Base-by-base conservation (phyloP, 2,329 filamentous ascomycete genomes). In the Fusarium multiceps region DNA sequence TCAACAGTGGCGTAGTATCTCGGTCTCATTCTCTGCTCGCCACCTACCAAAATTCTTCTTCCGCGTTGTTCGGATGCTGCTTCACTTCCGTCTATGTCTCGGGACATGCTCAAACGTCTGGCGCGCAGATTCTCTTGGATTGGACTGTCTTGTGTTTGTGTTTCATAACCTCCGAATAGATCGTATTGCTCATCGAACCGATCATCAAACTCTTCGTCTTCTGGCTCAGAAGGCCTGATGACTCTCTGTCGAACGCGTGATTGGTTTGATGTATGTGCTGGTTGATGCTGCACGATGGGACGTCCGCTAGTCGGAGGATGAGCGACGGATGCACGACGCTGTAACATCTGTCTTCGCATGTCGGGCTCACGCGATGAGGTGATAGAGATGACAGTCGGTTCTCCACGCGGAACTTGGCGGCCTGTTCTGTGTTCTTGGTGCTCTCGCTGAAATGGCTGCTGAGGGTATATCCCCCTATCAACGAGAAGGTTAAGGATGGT, bases 1-100 rank as follows among this genome's bases (percentile, higher is more conserved):
- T 63, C 50, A 18, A 64, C 51, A 25, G 43, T 50, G 0, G 51
- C 51, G 6, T 16, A 34, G 11, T 34, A 62, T 0, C 50, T 41
- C 1, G 59, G 34, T 12, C 40, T 46, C 8, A 64, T 47, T 6
- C 28, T 64, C 3, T 64, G 61, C 7, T 59, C 59, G 12, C 56
- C 51, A 0, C 61, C 40, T 2, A 50, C 37, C 0, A 42, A 8
- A 6, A 58, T 13, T 11, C 62, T 64, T 11, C 51, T 64, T 4
- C 14, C 4, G 6, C 45, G 21, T 12, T 2, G 59, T 1, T 58
- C 20, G 14, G 28, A 14, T 11, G n/a, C 18, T 18, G 30, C 1
- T 28, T 45, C 50, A 1, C 21, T 8, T 0, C 21, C 27, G 4
- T 28, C 45, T 3, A 41, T 23, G 4, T 48, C 41, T 3, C 40